Base-by-base conservation (phyloP, 192 early-diverging fungal genomes). In the Backusella luteola region DNA sequence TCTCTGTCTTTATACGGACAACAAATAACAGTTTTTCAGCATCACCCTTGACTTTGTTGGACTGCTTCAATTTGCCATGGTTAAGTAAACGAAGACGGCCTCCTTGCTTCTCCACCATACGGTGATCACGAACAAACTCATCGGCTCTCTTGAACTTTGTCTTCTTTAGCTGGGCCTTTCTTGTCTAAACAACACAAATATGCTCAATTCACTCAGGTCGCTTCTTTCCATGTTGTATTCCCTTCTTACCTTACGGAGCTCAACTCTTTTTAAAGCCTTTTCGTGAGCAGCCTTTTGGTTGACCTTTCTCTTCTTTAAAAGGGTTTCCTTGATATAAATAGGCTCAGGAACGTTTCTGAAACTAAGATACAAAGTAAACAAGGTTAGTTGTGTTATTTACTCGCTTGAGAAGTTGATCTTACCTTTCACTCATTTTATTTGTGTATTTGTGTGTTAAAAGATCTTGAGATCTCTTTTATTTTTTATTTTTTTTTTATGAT, bases 221-320 rank as follows among this genome's bases (percentile, higher is more conserved):
- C 29, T 49, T 49, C 19, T 71, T 23, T 36, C 7, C 3, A 66
- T 34, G 6, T 32, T 42, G 23, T 11, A 3, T 63, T 29, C 11
- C 56, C 9, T n/a, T 52, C 49, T 41, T 69, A 44, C 46, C 35
- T 76, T 69, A 36, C 67, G 66, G 19, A 70, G 35, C 53, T 76
- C 35, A 12, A 34, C 66, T 69, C 49, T 44, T 46, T 76, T 42
- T 76, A 34, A 29, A 49, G 75, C 75, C 35, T 84, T 86, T 77
- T 89, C 86, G 78, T 82, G 87, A 75, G 89, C 87, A 32, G 83
- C 81, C 88, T 93, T 92, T 66, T 90, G 88, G 77, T 90, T 89
- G 76, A 81, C 81, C 85, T 92, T 92, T 82, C 89, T 91, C 88
- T 92, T 92, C 88, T 93, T 93, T 83, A 94, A 89, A 81, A 92